Evolutionary conservation across 352 stramenopile genomes (phyloP).

Genomic region (Phytophthora palmivora): DNA sequence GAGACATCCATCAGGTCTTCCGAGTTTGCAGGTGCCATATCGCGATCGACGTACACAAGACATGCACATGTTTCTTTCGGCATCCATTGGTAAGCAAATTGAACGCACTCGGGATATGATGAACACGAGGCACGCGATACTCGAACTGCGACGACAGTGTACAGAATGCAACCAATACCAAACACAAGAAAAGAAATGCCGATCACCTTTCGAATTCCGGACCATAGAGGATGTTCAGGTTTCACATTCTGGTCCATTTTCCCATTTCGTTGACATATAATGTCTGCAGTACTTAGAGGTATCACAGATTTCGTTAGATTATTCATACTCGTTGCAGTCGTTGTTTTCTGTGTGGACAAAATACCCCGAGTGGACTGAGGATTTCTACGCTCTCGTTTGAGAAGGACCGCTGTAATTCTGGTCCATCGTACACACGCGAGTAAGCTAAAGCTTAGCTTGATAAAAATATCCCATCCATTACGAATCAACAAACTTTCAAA

Average conservation of each 20-base stretch:
- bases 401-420: slow-evolving; percentile 32
- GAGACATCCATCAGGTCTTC: slow-evolving; percentile 28
- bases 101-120: slow-evolving; percentile 18
- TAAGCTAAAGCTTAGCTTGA: slow-evolving; percentile 44
- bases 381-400: slow-evolving; percentile 13
- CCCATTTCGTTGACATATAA: neutral
- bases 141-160: slow-evolving; percentile 24
- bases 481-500: slow-evolving; percentile 41
- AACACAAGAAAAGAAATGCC: slow-evolving; percentile 37
- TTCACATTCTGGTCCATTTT: neutral
- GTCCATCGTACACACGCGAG: slow-evolving; percentile 39
- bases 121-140: slow-evolving; percentile 13
- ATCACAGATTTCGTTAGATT: slow-evolving; percentile 10
- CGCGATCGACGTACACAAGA: slow-evolving; percentile 38
- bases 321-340: neutral
- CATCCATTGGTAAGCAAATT: slow-evolving; percentile 17
- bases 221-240: neutral
- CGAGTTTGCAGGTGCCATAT: slow-evolving; percentile 28
- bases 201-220: slow-evolving; percentile 20
- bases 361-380: neutral
- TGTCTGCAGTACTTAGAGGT: slow-evolving; percentile 1
- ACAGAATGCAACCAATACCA: slow-evolving; percentile 31
- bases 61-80: slow-evolving; percentile 23
- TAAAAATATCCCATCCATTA: slow-evolving; percentile 20
- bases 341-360: neutral